Percentiles rank a stretch among this genome's conserved stretches.
Evolutionary conservation across 139 green algal genomes (phyloP).

Genomic region (Astrephomene gubernaculifera): DNA sequence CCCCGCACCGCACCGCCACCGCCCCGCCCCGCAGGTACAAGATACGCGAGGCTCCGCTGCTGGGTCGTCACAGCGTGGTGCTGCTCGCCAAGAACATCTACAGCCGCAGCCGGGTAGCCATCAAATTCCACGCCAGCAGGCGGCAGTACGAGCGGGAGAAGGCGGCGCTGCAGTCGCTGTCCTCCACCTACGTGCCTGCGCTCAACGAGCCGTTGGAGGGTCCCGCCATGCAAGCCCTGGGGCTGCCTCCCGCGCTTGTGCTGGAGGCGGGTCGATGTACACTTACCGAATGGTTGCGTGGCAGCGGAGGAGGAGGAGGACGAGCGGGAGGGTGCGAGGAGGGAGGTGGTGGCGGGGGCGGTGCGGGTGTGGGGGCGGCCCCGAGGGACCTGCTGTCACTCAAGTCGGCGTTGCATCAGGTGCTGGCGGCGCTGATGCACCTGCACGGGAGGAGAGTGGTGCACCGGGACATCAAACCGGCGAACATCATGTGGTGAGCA

Average conservation of each 20-base stretch:
- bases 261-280: constrained; percentile 43
- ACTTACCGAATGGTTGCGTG: constrained; percentile 29
- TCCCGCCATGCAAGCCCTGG: constrained; percentile 13
- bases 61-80: constrained; percentile 40
- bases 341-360: not conserved
- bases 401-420: constrained; percentile 36
- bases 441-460: constrained; percentile 14
- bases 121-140: constrained; percentile 27
- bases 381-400: constrained; percentile 16
- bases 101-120: not conserved
- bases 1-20: not conserved
- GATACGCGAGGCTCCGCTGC: constrained; percentile 15
- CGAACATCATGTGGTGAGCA: constrained; percentile 42
- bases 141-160: constrained; percentile 32
- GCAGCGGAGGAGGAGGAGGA: not conserved
- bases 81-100: constrained; percentile 43
- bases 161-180: constrained; percentile 19
- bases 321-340: too few species aligned
- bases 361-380: not conserved
- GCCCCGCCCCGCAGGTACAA: constrained; percentile 31
- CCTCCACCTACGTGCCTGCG: not conserved
- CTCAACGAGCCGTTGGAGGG: constrained; percentile 40
- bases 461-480: constrained; percentile 38
- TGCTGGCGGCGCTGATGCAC: constrained; percentile 37
- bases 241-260: constrained; percentile 37